Conservation (phyloP, 2,329 filamentous ascomycete species). For the Uncinocarpus reesii region DNA sequence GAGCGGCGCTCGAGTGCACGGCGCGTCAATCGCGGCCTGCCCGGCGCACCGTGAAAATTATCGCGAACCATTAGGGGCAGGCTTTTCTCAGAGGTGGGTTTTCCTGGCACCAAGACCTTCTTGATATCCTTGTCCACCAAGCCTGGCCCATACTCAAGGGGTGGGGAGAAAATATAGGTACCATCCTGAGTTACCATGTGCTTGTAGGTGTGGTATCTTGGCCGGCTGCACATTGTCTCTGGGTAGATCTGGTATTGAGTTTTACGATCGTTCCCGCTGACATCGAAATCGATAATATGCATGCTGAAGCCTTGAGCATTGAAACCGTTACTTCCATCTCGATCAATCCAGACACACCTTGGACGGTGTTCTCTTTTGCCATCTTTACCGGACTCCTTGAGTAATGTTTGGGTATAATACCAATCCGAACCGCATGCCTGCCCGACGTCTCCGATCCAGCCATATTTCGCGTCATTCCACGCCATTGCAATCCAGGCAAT, state of each 20-base stretch:
- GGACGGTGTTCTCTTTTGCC: constrained; percentile 9
- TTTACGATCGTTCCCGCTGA: background rate
- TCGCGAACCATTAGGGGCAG: background rate
- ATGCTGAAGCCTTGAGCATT: background rate
- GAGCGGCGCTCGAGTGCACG: constrained; percentile 12
- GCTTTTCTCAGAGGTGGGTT: background rate
- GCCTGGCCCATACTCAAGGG: constrained; percentile 21
- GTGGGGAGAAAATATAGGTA: constrained; percentile 23
- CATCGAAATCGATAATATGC: constrained; percentile 2
- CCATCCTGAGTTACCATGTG: constrained; percentile 19
- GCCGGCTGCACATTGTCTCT: constrained; percentile 8
- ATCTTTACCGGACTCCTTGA: constrained; percentile 2
- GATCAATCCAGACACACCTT: constrained; percentile 22
- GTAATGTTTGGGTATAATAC: constrained; percentile 17
- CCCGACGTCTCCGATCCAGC: constrained; percentile 20
- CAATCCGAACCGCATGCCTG: constrained; percentile 20
- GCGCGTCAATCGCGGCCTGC: constrained; percentile 13
- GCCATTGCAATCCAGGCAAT: background rate
- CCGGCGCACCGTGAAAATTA: background rate
- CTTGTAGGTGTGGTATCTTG: constrained; percentile 8
- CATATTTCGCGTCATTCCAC: background rate
- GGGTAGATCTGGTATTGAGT: background rate
- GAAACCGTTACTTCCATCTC: background rate
- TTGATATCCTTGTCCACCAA: constrained; percentile 16
- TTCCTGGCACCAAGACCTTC: constrained; percentile 5